Evolutionary conservation across 2,329 filamentous ascomycete species (phyloP), one percentile per base, ranked within the genome.

Genomic region (Bipolaris gigantea): DNA sequence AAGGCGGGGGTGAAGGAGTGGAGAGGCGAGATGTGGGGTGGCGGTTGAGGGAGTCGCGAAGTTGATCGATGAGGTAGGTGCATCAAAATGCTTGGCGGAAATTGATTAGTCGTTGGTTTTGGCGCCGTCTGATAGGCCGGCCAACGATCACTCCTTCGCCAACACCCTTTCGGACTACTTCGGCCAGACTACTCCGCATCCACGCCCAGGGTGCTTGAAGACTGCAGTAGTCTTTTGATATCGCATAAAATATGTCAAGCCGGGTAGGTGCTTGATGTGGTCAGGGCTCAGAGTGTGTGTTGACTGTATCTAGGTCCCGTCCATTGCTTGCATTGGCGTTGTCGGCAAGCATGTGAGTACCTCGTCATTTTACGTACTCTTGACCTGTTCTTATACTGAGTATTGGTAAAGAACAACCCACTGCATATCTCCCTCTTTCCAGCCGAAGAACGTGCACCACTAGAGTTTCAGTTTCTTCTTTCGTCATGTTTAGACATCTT

Each of bases 401-500:
- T 2, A n/a, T 38, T 32, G 32, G 34, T 16, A 19, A 34, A 97
- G 92, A 96, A 97, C 79, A 96, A 97, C 72, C 94, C 93, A 55
- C 88, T 97, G 62, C 93, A 97, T 78, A 89, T 96, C 66, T 87
- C 90, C 56, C 85, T 96, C 72, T 96, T 97, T 76, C 89, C 91
- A 47, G 59, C 72, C n/a, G 84, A 89, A 80, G 78, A 89, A 61
- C 86, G 88, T 66, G 88, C 87, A 16, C 82, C 85, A n/a, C 84
- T 97, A 10, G 91, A 96, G 72, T 97, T 94, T 79, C 91, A 89
- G 33, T 92, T 97, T 66, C 84, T 97, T 44, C 85, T 97, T 58
- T 94, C 92, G 63, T 89, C 89, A 54, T 94, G 90, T 53, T 88
- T 99, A 63, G 94, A 99, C 76, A 87, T 97, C 61, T 97, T 99